Evolutionary conservation across 805 yeast genomes (phyloP).

Genomic region (Wickerhamomyces kurtzmanii): DNA sequence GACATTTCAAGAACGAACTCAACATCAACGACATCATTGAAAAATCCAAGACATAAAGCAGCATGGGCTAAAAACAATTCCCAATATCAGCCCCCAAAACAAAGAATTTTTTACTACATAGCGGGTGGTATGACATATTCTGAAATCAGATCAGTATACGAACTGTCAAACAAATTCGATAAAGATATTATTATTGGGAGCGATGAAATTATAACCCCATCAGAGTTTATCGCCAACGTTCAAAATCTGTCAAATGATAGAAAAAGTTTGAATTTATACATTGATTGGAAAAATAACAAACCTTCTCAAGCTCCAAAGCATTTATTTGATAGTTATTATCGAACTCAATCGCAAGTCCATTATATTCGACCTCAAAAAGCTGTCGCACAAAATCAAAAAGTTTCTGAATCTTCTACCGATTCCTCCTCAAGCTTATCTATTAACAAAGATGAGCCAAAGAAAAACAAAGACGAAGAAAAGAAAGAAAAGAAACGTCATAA

Average conservation of each 20-base stretch:
- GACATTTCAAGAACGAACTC: conserved; percentile 20
- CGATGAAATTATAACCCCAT: conserved; percentile 58
- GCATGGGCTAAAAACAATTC: conserved; percentile 55
- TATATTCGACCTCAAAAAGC: no score
- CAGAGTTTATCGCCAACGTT: conserved; percentile 25
- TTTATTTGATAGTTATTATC: conserved; percentile 26
- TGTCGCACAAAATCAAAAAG: no score
- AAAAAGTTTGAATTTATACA: conserved; percentile 29
- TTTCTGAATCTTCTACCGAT: no score
- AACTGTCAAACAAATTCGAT: conserved; percentile 48
- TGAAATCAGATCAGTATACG: conserved; percentile 70
- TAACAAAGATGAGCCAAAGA: no score
- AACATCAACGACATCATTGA: conserved; percentile 38
- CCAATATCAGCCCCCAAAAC: conserved; percentile 33
- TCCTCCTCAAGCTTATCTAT: no score
- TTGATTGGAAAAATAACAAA: conserved; percentile 21
- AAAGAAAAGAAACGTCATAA: no score
- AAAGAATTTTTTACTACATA: conserved; percentile 67
- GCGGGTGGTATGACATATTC: conserved; percentile 88
- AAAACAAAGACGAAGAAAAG: no score
- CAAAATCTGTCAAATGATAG: conserved; percentile 26
- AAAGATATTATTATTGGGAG: conserved; percentile 79
- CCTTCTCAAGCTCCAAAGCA: conserved; percentile 31
- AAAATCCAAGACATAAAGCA: conserved; percentile 66
- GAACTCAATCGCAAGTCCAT: no score